Evolutionary conservation across 2,329 filamentous ascomycete genomes (phyloP), one percentile per base, ranked within the genome.

Genomic region (Verticillium dahliae): DNA sequence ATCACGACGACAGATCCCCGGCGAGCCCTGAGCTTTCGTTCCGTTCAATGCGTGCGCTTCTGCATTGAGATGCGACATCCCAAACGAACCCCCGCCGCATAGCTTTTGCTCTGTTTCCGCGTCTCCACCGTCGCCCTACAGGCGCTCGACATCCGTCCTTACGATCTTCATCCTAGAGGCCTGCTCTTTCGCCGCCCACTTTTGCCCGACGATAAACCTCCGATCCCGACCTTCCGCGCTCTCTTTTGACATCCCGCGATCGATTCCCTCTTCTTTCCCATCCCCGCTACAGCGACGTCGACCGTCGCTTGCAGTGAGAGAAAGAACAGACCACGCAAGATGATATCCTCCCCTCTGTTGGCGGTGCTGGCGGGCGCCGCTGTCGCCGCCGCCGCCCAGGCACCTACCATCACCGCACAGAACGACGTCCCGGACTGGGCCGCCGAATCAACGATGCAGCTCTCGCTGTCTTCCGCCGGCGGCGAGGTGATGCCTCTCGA

Each of bases 341-440:
- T 76, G 74, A 72, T 68, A 62, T 70, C 69, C 60, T 69, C 68
- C 60, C 63, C 70, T 60, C 62, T 71, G 61, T 64, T 72, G 58
- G 69, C 67, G 18, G 45, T 27, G 27, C 57, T 74, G 62, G 72
- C 73, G 54, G 62, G 73, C 45, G 68, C 71, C 56, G 69, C 65
- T 61, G 69, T 76, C 60, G 67, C 70, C 41, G 69, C 72, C 61
- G 70, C 70, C 59, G 78, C 75, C 37, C 70, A 73, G 31, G 65
- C 74, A 60, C 71, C 70, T 35, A 68, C 69, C 35, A 68, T 74
- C 57, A 67, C 62, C 27, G 62, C 73, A 11, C 67, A 75, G 62
- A 65, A 66, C 39, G 69, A 75, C 2, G 67, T 76, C 0, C 76
- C 78, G 3, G 66, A 69, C 35, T 80, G 76, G 77, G 73, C 76